Conservation (phyloP, 2,329 filamentous ascomycete species). For the Talaromyces albobiverticillius region DNA sequence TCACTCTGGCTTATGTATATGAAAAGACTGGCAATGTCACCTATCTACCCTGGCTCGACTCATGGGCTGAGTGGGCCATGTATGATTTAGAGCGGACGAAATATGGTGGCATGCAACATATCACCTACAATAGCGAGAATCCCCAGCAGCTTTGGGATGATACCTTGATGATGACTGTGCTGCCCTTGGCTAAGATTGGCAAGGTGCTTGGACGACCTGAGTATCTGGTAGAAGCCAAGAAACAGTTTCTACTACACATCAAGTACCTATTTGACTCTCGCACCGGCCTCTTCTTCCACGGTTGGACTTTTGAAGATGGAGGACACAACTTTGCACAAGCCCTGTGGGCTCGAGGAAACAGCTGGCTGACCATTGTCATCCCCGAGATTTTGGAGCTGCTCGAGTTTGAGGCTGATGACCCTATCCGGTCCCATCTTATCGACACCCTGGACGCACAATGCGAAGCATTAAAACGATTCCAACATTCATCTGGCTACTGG, state of each 20-base stretch:
- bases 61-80: constrained; percentile 81
- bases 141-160: constrained; percentile 79
- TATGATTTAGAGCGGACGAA: constrained; percentile 69
- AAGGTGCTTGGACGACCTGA: constrained; percentile 65
- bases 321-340: constrained; percentile 59
- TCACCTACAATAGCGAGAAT: constrained; percentile 70
- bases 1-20: constrained; percentile 74
- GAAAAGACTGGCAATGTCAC: constrained; percentile 67
- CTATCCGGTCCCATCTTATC: constrained; percentile 52
- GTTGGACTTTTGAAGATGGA: constrained; percentile 71
- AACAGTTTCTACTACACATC: constrained; percentile 73
- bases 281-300: constrained; percentile 75
- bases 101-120: constrained; percentile 71
- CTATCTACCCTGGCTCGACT: constrained; percentile 74
- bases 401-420: constrained; percentile 57
- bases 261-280: constrained; percentile 73
- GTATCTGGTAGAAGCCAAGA: constrained; percentile 74
- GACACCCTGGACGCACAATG: constrained; percentile 66
- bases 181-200: constrained; percentile 78
- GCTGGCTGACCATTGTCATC: constrained; percentile 78
- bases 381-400: constrained; percentile 76
- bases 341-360: constrained; percentile 55
- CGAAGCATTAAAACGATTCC: constrained; percentile 59
- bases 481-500: constrained; percentile 66
- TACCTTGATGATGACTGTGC: constrained; percentile 83